Evolutionary conservation across 805 yeast species (phyloP), one percentile per base, ranked within the genome.

Genomic region (Debaryomyces prosopidis): DNA sequence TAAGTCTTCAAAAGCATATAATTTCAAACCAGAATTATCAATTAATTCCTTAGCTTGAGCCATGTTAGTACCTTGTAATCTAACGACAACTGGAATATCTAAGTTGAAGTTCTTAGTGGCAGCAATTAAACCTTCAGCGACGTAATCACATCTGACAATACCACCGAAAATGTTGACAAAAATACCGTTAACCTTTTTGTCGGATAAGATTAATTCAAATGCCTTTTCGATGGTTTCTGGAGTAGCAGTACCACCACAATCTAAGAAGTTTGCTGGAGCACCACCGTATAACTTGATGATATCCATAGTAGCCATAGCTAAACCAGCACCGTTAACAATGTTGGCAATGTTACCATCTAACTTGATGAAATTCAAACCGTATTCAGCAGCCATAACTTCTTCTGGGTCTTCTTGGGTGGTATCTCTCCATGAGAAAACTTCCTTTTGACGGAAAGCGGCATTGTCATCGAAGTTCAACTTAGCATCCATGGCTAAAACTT

Each of bases 221-320:
- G 98, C 99, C 74, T 87, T 87, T 77, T 91, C 95, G 66, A 94
- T 94, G 63, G 99, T 92, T 74, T 89, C 87, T 57, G 98, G 97
- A 52, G 98, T 94, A 60, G 99, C 99, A 71, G 97, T 96, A 79
- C 99, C 99, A 79, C 99, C 99, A 73, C 97, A 94, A 79, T 94
- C 99, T 69, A 94, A 82, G 82, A 94, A 94, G 81, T 94, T 94
- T 55, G 99, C 99, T 62, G 99, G 99, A 58, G 83, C 87, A 71
- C 99, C 99, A 63, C 98, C 97, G 77, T 90, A 88, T 62, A 94
- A 82, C 77, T 94, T 90, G 78, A 94, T 89, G 69, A 95, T 95
- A 74, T 94, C 99, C 97, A 94, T 91, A 55, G 99, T 94, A 60
- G 99, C 99, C 99, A 94, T 94, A 62, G 99, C 99, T 68, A 94